Evolutionary conservation across 495 filamentous ascomycete species (phyloP).

Genomic region (Trypethelium eluteriae): DNA sequence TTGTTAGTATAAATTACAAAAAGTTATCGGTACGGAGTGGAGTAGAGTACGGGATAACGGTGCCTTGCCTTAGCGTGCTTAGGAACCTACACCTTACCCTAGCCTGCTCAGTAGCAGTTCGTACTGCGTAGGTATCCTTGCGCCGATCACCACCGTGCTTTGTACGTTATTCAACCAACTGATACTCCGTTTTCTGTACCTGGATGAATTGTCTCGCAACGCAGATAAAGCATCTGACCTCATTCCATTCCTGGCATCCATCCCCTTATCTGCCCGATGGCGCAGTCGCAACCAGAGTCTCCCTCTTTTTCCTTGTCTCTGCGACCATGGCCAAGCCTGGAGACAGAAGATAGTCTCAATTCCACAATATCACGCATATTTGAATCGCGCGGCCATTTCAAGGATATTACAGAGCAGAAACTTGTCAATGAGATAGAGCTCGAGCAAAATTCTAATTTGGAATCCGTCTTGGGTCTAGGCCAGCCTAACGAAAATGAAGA

Average conservation of each 20-base stretch:
- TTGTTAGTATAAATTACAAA: neutral
- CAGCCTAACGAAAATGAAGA: slow-evolving; percentile 19
- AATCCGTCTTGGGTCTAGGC: neutral
- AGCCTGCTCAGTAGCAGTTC: no score
- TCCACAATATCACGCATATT: slow-evolving; percentile 28
- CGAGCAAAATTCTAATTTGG: slow-evolving; percentile 37
- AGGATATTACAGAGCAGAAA: slow-evolving; percentile 32
- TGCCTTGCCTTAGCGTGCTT: no score
- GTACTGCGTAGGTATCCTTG: no score
- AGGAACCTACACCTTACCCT: no score
- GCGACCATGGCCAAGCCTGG: slow-evolving; percentile 29
- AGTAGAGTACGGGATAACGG: no score
- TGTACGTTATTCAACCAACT: no score
- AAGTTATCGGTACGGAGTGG: no score
- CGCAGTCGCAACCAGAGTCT: neutral
- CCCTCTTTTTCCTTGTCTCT: slow-evolving; percentile 21
- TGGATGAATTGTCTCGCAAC: no score
- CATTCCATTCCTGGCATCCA: no score
- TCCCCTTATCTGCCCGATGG: neutral
- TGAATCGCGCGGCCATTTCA: slow-evolving; percentile 33
- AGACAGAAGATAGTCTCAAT: slow-evolving; percentile 18
- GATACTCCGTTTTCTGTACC: no score
- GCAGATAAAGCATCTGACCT: no score
- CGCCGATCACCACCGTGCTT: no score
- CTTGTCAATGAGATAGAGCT: slow-evolving; percentile 62